A percentile compares a stretch with the other conserved stretches of the same genome.
Conservation (phyloP, 1,284 basidiomycete genomes). For the Moesziomyces globuligerus region DNA sequence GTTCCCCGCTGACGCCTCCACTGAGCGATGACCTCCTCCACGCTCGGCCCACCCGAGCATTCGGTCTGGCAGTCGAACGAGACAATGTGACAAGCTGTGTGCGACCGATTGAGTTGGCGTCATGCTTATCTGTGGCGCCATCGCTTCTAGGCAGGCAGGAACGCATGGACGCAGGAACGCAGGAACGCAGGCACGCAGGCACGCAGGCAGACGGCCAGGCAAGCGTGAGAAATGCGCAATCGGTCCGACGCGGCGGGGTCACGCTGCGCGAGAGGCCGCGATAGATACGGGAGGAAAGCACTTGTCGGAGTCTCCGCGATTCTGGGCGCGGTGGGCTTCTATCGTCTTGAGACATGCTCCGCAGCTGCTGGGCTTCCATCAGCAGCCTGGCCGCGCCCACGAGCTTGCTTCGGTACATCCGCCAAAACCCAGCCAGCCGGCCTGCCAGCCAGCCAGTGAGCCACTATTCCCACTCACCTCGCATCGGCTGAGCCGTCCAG, state of each 20-base stretch:
- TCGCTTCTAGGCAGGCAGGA: too few relatives aligned
- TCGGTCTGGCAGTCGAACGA: too few relatives aligned
- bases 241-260: not conserved
- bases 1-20: constrained; percentile 2
- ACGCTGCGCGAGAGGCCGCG: not conserved
- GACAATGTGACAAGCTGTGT: too few relatives aligned
- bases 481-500: not conserved
- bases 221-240: not conserved
- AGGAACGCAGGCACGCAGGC: too few relatives aligned
- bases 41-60: too few relatives aligned
- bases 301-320: not conserved
- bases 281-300: not conserved
- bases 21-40: constrained; percentile 1
- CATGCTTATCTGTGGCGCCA: too few relatives aligned
- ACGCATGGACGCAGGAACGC: too few relatives aligned
- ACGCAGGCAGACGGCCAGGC: too few relatives aligned
- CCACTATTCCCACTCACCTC: not conserved
- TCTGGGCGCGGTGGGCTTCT: not conserved
- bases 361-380: not conserved
- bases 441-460: too few relatives aligned
- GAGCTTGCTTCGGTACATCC: not conserved
- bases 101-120: too few relatives aligned
- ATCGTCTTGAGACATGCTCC: not conserved
- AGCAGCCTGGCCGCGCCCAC: not conserved
- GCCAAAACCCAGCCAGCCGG: not conserved